Evolutionary conservation across 2,329 filamentous ascomycete species (phyloP), one percentile per base, ranked within the genome.

Genomic region (Exophiala bonariae): DNA sequence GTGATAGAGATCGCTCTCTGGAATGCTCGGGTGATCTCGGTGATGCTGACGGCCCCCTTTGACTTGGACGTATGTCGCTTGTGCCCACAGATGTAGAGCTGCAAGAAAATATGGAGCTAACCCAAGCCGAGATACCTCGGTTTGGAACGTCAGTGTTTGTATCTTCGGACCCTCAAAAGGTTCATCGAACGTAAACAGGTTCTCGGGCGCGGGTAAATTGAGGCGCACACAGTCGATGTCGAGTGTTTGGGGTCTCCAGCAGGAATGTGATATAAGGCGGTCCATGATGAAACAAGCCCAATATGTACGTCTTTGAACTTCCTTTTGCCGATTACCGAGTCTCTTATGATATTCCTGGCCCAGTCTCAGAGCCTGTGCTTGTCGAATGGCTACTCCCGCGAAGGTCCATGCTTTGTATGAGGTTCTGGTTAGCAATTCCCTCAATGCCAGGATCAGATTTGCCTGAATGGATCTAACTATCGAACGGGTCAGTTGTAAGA

Each of bases 251-350:
- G 23, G 39, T n/a, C 39, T 30, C 39, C 39, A 41, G 39, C 39
- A 41, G 39, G n/a, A 41, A 14, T 41, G 19, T 13, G 39, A 31
- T 20, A 32, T 16, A 19, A 41, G 39, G 16, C 39, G 39, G 23
- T 41, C 22, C 39, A 41, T 41, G 13, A 41, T 16, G 31, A 41
- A 41, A 31, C 11, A 30, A n/a, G 39, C 20, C 39, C 39, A 41
- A 32, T 41, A 41, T 28, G 39, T 31, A 10, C 39, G 39, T 11
- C 23, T 26, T 11, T 26, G 23, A 36, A 36, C 33, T 36, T 36
- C 33, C 19, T 36, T 36, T 20, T n/a, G 33, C 11, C 33, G 33
- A 36, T 17, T 17, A 4, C 11, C 11, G 16, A 36, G 33, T 36
- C 33, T 36, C 4, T 36, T 36, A 16, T 36, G 33, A 16, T 36